Evolutionary conservation across 2,329 filamentous ascomycete genomes (phyloP), one percentile per base, ranked within the genome.

Genomic region (Tricladium varicosporioides): DNA sequence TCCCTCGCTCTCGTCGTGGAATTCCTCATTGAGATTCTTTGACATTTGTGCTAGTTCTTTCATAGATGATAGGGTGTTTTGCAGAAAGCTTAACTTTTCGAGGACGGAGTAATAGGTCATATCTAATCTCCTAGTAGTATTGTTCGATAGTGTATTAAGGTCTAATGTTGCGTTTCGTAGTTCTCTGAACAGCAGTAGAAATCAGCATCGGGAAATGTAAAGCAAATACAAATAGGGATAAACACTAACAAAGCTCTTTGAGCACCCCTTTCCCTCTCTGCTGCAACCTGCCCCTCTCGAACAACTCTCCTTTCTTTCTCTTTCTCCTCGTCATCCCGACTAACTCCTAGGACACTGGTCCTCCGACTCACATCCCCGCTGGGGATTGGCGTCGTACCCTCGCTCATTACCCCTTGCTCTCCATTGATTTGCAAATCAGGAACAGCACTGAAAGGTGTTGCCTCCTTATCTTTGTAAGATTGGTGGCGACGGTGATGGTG

Each of bases 51-150:
- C 84, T n/a, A 93, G 78, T 63, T 88, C 84, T 66, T 85, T 85
- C 27, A 93, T 75, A 2, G 80, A 80, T 5, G 76, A 71, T 42
- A 92, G 81, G 0, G 85, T 90, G 63, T 77, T 80, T 53, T 87
- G 85, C 40, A 92, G 75, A 1, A 78, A 71, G 50, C 80, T 80
- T 49, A 88, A 78, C 67, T 87, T 89, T 68, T 90, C 85, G 31
- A 91, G 76, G 9, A 92, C 81, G 0, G 83, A 82, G 62, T 89
- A 88, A 73, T 92, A 92, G 2, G 86, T 86, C 57, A 88, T 83
- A 69, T 92, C 88, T 44, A 93, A 81, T 33, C 81, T 81, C 59
- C 80, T 78, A 14, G 85, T 89, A 19, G 85, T 83, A 18, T 78
- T 73, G 54, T 83, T 78, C 18, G 87, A 87, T 69, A 85, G 79